phyloP scores from a whole-genome alignment of 495 filamentous ascomycete genomes.

The Chaetomium fimeti region DNA sequence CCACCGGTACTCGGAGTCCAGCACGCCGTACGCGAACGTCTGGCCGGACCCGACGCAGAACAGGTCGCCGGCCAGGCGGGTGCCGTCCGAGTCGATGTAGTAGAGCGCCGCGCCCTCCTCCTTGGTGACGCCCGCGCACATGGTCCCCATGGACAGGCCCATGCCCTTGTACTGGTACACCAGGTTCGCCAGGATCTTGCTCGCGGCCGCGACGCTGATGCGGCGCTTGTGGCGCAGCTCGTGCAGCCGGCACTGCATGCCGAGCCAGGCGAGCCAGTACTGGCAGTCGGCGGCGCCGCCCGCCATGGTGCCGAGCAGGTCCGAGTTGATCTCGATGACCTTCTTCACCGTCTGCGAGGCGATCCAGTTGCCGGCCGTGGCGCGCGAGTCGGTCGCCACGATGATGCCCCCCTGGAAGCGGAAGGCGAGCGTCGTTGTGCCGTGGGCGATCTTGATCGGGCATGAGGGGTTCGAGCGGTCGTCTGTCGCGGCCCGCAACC shows the following conservation, averaged over 20 bases:
- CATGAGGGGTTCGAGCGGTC: slow-evolving; percentile 94
- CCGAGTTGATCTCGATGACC: slow-evolving; percentile 90
- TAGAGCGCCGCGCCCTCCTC: slow-evolving; percentile 96
- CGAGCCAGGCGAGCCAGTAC: slow-evolving; percentile 98
- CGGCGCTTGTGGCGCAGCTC: slow-evolving; percentile 98
- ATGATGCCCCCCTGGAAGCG: slow-evolving; percentile 97
- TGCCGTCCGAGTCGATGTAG: slow-evolving; percentile 98
- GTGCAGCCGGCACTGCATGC: slow-evolving; percentile 98
- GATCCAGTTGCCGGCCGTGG: slow-evolving; percentile 97
- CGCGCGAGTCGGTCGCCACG: slow-evolving; percentile 94
- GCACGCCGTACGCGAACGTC: slow-evolving; percentile 97
- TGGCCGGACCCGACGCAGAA: slow-evolving; percentile 98
- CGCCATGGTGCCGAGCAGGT: slow-evolving; percentile 95
- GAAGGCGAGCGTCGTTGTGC: slow-evolving; percentile 97
- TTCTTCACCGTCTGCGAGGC: slow-evolving; percentile 99
- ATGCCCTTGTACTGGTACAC: slow-evolving; percentile 98
- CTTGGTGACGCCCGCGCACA: slow-evolving; percentile 96
- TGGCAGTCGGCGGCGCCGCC: slow-evolving; percentile 98
- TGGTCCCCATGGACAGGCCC: slow-evolving; percentile 97
- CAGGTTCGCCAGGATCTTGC: slow-evolving; percentile 97
- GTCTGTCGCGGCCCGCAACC: slow-evolving; percentile 95
- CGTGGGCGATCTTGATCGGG: slow-evolving; percentile 98
- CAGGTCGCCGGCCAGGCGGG: slow-evolving; percentile 84
- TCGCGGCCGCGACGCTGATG: slow-evolving; percentile 94
- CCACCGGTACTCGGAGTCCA: slow-evolving; percentile 92